Percentiles rank a stretch among this genome's conserved stretches.
Evolutionary conservation across 2,329 filamentous ascomycete genomes (phyloP).

Genomic region (Anisogramma anomala): DNA sequence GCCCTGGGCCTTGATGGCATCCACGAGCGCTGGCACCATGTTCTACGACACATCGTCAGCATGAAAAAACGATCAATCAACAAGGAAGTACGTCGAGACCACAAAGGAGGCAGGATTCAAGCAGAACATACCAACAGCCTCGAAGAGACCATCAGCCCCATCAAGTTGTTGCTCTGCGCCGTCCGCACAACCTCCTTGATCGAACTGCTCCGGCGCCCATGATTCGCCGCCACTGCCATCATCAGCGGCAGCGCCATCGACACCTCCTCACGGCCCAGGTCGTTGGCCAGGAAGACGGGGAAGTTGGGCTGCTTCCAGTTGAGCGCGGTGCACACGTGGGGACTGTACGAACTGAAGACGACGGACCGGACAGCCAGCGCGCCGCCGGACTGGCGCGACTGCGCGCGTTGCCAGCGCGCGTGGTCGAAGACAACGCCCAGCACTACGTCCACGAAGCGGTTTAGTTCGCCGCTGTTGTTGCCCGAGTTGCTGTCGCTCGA

Average conservation of each 20-base stretch:
- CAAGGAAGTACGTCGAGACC: too few relatives aligned
- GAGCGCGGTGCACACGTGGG: conserved; percentile 78
- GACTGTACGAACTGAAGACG: conserved; percentile 88
- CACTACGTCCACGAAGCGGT: conserved; percentile 73
- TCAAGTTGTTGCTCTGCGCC: conserved; percentile 92
- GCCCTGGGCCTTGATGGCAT: conserved; percentile 88
- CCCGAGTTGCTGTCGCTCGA: conserved; percentile 33
- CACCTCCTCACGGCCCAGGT: conserved; percentile 56
- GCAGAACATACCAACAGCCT: conserved; percentile 61
- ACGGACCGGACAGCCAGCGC: conserved; percentile 60
- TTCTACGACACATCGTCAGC: conserved; percentile 45
- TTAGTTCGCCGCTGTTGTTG: conserved; percentile 69
- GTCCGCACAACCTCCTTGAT: conserved; percentile 93
- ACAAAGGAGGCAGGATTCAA: neutral
- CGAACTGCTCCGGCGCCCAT: conserved; percentile 62
- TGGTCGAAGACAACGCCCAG: conserved; percentile 84
- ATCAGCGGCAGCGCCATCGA: conserved; percentile 26
- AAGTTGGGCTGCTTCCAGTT: conserved; percentile 99
- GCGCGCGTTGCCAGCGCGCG: conserved; percentile 55
- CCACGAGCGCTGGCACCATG: conserved; percentile 82
- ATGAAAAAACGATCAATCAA: too few relatives aligned
- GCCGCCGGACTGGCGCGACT: conserved; percentile 41
- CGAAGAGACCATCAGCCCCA: conserved; percentile 88
- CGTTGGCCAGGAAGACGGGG: conserved; percentile 89
- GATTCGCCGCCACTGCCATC: conserved; percentile 33